Conservation (phyloP, 1,284 basidiomycete genomes). For the Ganoderma meredithae region DNA sequence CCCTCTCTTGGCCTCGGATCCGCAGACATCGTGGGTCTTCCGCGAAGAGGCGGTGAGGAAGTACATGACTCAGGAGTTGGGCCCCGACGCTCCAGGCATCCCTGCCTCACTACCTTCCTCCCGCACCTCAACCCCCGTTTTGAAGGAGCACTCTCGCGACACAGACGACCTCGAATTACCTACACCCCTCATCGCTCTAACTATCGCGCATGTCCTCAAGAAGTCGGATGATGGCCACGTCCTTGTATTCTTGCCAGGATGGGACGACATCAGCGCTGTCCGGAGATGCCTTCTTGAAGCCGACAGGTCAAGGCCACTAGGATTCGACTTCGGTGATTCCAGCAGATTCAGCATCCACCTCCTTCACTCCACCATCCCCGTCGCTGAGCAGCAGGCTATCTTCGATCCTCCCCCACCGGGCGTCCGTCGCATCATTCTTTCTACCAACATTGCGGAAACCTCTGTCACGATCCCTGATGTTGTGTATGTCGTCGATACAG, state of each 20-base stretch:
- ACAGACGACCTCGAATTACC: slow-evolving; percentile 86
- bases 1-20: slow-evolving; percentile 51
- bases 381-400: slow-evolving; percentile 90
- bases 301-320: slow-evolving; percentile 56
- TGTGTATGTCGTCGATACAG: slow-evolving; percentile 93
- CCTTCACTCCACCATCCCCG: slow-evolving; percentile 91
- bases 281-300: slow-evolving; percentile 71
- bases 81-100: slow-evolving; percentile 38
- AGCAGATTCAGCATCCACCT: slow-evolving; percentile 82
- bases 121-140: slow-evolving; percentile 28
- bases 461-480: slow-evolving; percentile 97
- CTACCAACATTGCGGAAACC: slow-evolving; percentile 98
- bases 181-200: slow-evolving; percentile 83
- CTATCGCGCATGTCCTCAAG: slow-evolving; percentile 81
- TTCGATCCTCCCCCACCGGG: slow-evolving; percentile 84
- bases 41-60: slow-evolving; percentile 77
- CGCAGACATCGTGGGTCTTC: slow-evolving; percentile 70
- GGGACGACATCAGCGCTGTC: slow-evolving; percentile 91
- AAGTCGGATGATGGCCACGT: slow-evolving; percentile 88
- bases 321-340: slow-evolving; percentile 67
- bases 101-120: slow-evolving; percentile 18
- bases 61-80: slow-evolving; percentile 83
- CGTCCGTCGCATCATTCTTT: slow-evolving; percentile 87
- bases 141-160: slow-evolving; percentile 33
- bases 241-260: slow-evolving; percentile 91